Conservation (phyloP, 495 filamentous ascomycete species). For the Neurospora sp. region DNA sequence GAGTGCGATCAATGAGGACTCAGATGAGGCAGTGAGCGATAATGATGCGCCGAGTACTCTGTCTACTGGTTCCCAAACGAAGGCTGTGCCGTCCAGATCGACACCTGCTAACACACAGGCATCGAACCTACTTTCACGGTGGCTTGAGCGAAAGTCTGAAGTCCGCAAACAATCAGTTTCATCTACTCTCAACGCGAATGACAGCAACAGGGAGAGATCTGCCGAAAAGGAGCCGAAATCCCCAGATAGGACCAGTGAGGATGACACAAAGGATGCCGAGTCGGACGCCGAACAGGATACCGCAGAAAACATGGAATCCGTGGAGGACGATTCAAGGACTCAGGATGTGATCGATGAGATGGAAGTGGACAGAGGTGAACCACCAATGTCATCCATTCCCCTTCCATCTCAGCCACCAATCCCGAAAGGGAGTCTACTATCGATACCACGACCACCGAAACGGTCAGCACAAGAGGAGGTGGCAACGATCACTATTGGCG, state of each 20-base stretch:
- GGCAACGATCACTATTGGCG: constrained; percentile 84
- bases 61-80: neutral
- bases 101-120: neutral
- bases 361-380: constrained; percentile 12
- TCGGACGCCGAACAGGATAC: neutral
- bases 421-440: constrained; percentile 8
- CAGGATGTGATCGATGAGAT: neutral
- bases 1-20: constrained; percentile 2
- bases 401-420: constrained; percentile 28
- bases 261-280: neutral
- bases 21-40: constrained; percentile 1
- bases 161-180: neutral
- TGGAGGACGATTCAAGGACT: neutral
- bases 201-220: neutral
- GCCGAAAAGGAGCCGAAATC: constrained; percentile 7
- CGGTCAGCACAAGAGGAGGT: constrained; percentile 51
- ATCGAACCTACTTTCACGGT: constrained; percentile 6
- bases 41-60: neutral
- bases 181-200: neutral
- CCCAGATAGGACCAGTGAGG: neutral
- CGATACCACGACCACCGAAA: constrained; percentile 31
- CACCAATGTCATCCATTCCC: constrained; percentile 24
- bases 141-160: constrained; percentile 12
- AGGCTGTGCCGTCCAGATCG: neutral
- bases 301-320: neutral